A percentile compares a stretch with the other conserved stretches of the same genome.
These are phyloP conservation scores for Mortierella sp. DNA, from an alignment of 371 early-diverging fungal species.

Conservation along the genomic window DNA sequence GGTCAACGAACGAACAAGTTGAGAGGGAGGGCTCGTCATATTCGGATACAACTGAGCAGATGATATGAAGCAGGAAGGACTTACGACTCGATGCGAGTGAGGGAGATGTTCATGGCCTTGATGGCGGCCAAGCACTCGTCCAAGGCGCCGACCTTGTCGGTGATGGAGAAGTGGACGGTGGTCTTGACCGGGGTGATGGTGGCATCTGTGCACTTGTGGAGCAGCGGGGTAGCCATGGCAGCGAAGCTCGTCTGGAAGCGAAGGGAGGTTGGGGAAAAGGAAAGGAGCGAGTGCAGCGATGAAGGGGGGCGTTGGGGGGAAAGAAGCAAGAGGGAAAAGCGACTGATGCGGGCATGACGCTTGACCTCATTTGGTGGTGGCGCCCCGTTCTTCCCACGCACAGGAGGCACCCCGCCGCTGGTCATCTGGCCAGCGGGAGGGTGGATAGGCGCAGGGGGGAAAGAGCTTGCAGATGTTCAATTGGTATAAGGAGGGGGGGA, in stretches of 20 bases:
- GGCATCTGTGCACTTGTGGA: slow-evolving; percentile 51
- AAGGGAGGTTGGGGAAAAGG: background rate
- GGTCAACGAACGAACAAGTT: background rate
- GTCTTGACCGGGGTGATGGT: slow-evolving; percentile 38
- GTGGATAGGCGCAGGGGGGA: no score
- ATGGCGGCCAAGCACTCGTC: slow-evolving; percentile 85
- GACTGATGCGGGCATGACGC: no score
- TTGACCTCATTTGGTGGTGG: no score
- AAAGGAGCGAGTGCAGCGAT: background rate
- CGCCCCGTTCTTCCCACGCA: no score
- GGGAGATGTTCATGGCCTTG: slow-evolving; percentile 78
- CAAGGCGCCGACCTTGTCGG: slow-evolving; percentile 87
- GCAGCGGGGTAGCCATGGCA: slow-evolving; percentile 20
- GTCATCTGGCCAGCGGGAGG: no score
- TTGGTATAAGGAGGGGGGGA: background rate
- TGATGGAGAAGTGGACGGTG: slow-evolving; percentile 80
- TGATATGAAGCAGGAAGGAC: slow-evolving; percentile 10
- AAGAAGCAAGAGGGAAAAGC: no score
- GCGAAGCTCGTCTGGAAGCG: no score
- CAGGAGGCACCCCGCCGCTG: no score
- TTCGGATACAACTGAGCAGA: background rate
- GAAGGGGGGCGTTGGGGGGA: background rate
- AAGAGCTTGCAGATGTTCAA: background rate
- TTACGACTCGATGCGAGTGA: slow-evolving; percentile 94
- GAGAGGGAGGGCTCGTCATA: background rate